These are phyloP conservation scores for Penicillium atrosanguineum DNA, from an alignment of 495 filamentous ascomycete genomes.

Conservation along the genomic window DNA sequence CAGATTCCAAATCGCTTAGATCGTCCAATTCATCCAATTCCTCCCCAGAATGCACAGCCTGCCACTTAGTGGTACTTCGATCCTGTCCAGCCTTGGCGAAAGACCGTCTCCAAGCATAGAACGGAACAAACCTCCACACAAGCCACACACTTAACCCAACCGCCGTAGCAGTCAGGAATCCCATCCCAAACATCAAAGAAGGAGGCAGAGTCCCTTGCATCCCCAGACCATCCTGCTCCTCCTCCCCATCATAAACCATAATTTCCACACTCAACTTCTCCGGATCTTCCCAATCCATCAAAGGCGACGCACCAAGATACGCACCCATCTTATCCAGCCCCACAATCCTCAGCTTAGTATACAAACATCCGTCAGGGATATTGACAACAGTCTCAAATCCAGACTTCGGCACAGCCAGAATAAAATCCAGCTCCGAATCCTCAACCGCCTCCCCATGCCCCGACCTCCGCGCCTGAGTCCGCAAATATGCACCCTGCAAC, in stretches of 20 bases:
- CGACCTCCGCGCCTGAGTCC: neutral
- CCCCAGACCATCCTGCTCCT: neutral
- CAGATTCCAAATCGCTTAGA: conserved; percentile 7
- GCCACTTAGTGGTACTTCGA: neutral
- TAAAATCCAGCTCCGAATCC: conserved; percentile 14
- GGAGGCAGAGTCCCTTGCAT: neutral
- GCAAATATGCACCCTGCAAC: conserved; percentile 23
- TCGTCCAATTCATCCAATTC: conserved; percentile 15
- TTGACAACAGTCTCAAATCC: conserved; percentile 35
- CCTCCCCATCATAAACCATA: conserved; percentile 3
- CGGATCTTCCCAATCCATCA: conserved; percentile 11
- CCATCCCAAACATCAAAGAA: conserved; percentile 8
- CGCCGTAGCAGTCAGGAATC: conserved; percentile 7
- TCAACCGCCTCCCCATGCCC: neutral
- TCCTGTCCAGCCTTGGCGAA: neutral
- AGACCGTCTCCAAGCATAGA: neutral
- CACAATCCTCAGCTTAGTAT: conserved; percentile 11
- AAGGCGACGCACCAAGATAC: conserved; percentile 2
- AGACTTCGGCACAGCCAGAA: conserved; percentile 25
- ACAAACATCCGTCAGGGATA: conserved; percentile 13
- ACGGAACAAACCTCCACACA: neutral
- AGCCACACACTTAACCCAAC: conserved; percentile 11
- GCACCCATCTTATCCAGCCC: conserved; percentile 11
- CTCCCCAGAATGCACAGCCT: neutral
- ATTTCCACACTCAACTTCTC: conserved; percentile 10